Conservation (phyloP, 768 basidiomycete genomes). For the Chalciporus pseudorubinellus region DNA sequence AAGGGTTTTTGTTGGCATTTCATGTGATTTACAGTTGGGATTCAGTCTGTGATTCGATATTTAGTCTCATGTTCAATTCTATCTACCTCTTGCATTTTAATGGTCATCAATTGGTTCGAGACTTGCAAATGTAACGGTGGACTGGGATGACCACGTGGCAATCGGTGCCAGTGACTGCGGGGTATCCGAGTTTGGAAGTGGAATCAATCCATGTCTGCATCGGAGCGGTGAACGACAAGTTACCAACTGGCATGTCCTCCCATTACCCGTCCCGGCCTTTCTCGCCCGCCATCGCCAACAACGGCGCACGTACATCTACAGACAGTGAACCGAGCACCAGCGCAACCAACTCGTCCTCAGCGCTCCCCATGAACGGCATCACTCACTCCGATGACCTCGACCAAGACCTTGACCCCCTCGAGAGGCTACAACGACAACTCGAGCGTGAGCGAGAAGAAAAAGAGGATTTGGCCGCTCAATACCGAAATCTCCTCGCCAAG, state of each 20-base stretch:
- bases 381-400: slow-evolving; percentile 37
- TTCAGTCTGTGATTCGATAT: no score
- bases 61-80: background rate
- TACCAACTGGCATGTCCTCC: slow-evolving; percentile 14
- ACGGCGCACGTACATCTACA: slow-evolving; percentile 36
- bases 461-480: slow-evolving; percentile 81
- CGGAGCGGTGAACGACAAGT: background rate
- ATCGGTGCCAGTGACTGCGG: slow-evolving; percentile 2
- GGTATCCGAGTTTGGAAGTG: slow-evolving; percentile 11
- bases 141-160: slow-evolving; percentile 8
- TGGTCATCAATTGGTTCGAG: no score
- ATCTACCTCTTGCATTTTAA: background rate
- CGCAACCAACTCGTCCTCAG: slow-evolving; percentile 20
- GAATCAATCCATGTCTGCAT: background rate
- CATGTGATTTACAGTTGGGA: background rate
- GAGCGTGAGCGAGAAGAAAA: slow-evolving; percentile 79
- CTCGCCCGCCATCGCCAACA: slow-evolving; percentile 23
- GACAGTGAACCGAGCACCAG: slow-evolving; percentile 41
- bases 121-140: no score
- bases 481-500: slow-evolving; percentile 82
- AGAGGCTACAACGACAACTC: slow-evolving; percentile 71
- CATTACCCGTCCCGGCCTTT: slow-evolving; percentile 32
- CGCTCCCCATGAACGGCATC: slow-evolving; percentile 32
- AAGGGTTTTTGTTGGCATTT: background rate
- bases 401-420: slow-evolving; percentile 50